Evolutionary conservation across 305 asterid genomes (phyloP), one percentile per base, ranked within the genome.

Genomic region (Galium porrigens): DNA sequence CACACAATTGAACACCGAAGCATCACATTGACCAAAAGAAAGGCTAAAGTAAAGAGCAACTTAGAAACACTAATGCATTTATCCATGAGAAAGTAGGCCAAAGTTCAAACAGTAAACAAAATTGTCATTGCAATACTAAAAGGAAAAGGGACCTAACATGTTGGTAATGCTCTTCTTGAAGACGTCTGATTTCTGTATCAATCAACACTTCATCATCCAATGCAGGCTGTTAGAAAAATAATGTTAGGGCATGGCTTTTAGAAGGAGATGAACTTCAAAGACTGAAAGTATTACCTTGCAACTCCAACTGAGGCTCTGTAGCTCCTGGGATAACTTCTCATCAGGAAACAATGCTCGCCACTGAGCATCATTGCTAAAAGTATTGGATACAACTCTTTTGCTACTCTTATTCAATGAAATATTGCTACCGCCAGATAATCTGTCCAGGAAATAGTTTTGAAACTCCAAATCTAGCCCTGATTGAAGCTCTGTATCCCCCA

Each of bases 131-230:
- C 25, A 49, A 15, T 36, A 34, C 18, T 54, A 25, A 54, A 27
- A 17, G 42, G 42, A 20, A 29, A 67, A 29, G 12, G 41, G 22
- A 30, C 11, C 57, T 27, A 61, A 66, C 76, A 71, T 66, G 58
- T 32, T 60, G 64, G 32, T 42, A 25, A n/a, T n/a, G 64, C 64
- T 53, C 22, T 32, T n/a, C 37, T 36, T 54, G 18, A 66, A 66
- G 72, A 42, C 30, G 41, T 49, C 51, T 41, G 54, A 66, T 72
- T 20, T 66, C 71, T 72, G 2, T 57, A 67, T 56, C 66, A 55
- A 62, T 56, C n/a, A 6, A 12, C 44, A 0, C 59, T 62, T 63
- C 66, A 6, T 37, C 12, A 5, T 6, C 36, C 42, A 36, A 8
- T 6, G 9, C 42, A 36, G 42, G 42, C 42, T 36, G 42, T 7